A percentile compares a stretch with the other conserved stretches of the same genome.
phyloP scores from a whole-genome alignment of 73 alveolate genomes.

The Blepharisma japonicum region DNA sequence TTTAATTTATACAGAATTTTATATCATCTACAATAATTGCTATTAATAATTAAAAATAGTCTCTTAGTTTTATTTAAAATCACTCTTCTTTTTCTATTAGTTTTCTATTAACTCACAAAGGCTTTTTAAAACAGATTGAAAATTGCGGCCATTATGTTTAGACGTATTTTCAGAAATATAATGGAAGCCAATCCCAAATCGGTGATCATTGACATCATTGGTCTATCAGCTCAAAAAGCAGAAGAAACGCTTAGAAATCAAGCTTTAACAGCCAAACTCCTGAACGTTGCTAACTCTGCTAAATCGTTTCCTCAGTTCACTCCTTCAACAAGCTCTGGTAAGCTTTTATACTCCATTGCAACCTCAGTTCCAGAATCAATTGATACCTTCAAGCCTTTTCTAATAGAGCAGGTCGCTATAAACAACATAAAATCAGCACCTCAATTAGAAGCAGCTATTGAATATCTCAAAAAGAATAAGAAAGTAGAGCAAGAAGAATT shows the following conservation, averaged over 20 bases:
- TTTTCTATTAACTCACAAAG: too few species aligned
- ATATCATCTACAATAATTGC: too few species aligned
- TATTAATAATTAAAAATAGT: too few species aligned
- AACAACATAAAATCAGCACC: constrained; percentile 68
- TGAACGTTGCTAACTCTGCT: constrained; percentile 38
- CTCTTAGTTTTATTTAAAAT: too few species aligned
- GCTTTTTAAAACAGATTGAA: neutral
- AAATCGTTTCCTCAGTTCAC: constrained; percentile 34
- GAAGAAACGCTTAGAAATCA: constrained; percentile 53
- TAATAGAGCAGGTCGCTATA: constrained; percentile 58
- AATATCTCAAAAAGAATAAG: constrained; percentile 56
- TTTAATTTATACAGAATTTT: neutral
- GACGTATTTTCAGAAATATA: constrained; percentile 20
- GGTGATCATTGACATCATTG: constrained; percentile 25
- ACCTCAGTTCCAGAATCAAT: constrained; percentile 45
- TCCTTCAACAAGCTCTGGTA: constrained; percentile 34
- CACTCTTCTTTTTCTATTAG: too few species aligned
- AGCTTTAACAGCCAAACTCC: constrained; percentile 43
- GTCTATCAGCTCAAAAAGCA: constrained; percentile 55
- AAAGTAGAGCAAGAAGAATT: constrained; percentile 63
- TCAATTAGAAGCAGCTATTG: constrained; percentile 83
- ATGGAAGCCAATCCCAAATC: constrained; percentile 14
- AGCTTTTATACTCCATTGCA: constrained; percentile 46
- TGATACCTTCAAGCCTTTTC: constrained; percentile 29
- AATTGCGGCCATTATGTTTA: neutral